phyloP scores from a whole-genome alignment of 2,329 filamentous ascomycete species.

The Colletotrichum acutatum region DNA sequence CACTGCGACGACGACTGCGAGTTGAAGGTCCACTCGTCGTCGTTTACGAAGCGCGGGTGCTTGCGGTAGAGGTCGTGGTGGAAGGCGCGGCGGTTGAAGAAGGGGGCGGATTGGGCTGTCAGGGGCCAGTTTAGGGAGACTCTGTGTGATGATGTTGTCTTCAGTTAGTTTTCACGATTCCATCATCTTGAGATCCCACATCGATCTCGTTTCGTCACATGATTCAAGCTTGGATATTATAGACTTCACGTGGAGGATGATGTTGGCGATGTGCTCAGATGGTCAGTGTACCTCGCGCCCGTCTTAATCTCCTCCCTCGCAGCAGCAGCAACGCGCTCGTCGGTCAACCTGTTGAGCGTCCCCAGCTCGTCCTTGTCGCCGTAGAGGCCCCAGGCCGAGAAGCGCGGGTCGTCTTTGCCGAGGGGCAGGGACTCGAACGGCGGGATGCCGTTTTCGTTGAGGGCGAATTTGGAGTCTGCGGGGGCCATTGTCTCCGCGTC shows the following conservation, averaged over 20 bases:
- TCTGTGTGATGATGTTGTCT: conserved; percentile 27
- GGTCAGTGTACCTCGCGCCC: conserved; percentile 54
- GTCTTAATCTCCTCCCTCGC: conserved; percentile 64
- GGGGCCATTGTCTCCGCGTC: not conserved
- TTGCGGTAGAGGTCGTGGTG: conserved; percentile 45
- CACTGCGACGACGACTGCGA: conserved; percentile 53
- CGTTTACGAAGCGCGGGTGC: conserved; percentile 43
- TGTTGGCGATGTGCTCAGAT: not conserved
- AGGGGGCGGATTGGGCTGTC: conserved; percentile 44
- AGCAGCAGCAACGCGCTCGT: conserved; percentile 61
- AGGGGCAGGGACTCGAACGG: conserved; percentile 60
- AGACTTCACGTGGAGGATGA: not conserved
- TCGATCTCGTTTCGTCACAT: not conserved
- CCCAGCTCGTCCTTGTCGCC: conserved; percentile 68
- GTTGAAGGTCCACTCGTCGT: conserved; percentile 48
- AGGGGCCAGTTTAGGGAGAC: conserved; percentile 49
- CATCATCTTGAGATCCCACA: too few relatives aligned
- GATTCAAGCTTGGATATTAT: not conserved
- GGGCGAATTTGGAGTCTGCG: not conserved
- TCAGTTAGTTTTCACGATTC: not conserved
- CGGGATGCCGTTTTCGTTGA: conserved; percentile 56
- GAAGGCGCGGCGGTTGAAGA: conserved; percentile 45
- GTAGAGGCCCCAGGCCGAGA: conserved; percentile 61
- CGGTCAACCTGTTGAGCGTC: conserved; percentile 69
- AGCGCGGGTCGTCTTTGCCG: conserved; percentile 56